Conservation (phyloP, 768 basidiomycete genomes). For the Lactifluus pinguis region DNA sequence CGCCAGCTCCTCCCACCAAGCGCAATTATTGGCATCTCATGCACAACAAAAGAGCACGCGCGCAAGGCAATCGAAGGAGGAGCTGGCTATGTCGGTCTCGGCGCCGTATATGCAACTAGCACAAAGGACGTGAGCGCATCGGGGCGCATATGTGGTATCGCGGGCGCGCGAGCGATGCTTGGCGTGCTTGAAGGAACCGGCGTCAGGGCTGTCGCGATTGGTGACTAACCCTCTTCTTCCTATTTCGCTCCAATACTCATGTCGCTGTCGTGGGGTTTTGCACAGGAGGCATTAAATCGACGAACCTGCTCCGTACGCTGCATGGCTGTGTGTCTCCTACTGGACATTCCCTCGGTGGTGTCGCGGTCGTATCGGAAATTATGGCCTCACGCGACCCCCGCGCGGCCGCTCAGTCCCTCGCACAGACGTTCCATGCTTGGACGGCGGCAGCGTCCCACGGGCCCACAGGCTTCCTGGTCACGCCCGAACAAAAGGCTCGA, state of each 20-base stretch:
- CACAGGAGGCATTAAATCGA: conserved; percentile 80
- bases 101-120: conserved; percentile 70
- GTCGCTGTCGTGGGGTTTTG: not conserved
- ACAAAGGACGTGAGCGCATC: conserved; percentile 67
- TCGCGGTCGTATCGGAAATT: conserved; percentile 88
- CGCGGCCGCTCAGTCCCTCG: conserved; percentile 39
- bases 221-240: conserved; percentile 30
- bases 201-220: conserved; percentile 77
- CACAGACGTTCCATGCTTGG: conserved; percentile 37
- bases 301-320: conserved; percentile 66
- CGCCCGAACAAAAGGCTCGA: not conserved
- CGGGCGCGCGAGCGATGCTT: conserved; percentile 62
- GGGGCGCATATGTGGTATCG: conserved; percentile 49
- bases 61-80: conserved; percentile 49
- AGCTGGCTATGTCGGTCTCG: conserved; percentile 84
- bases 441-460: conserved; percentile 20
- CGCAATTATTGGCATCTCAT: conserved; percentile 74
- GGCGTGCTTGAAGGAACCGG: conserved; percentile 51
- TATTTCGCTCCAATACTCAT: not conserved
- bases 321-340: conserved; percentile 57
- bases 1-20: conserved; percentile 58
- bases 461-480: conserved; percentile 20
- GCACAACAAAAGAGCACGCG: conserved; percentile 60
- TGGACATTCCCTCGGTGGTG: conserved; percentile 58
- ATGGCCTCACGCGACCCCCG: conserved; percentile 52